Base-by-base conservation (phyloP, 1,284 basidiomycete species). In the Puccinia triticina region DNA sequence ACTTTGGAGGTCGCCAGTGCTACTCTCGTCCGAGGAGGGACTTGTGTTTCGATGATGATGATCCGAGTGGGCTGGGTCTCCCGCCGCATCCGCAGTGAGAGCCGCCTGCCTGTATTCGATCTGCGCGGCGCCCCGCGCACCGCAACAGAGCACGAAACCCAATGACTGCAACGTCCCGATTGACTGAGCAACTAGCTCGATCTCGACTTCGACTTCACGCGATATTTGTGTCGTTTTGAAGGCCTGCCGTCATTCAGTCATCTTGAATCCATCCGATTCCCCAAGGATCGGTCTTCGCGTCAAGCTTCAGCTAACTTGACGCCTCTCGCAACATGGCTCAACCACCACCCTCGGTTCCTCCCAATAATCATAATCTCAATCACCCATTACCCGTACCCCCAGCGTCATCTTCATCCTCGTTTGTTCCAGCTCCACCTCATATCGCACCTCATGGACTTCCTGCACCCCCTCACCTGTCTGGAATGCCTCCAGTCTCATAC, bases 321-420 rank as follows among this genome's bases (percentile, higher is more conserved):
- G 55, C 55, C 64, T 43, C 3, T 66, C 32, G 40, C 18, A 75
- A 57, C 37, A 75, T 75, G 73, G 55, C 73, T 2, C 73, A 75
- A 46, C 73, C 73, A n/a, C 73, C 73, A 46, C 34, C 53, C 23
- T 75, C 73, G 4, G 55, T 59, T 61, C 50, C 50, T 59, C 55
- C 53, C 55, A 75, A 59, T 59, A 53, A 75, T 46, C 46, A 69
- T 14, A 43, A 50, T 50, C 66, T 75, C 55, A 75, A 75, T 37
- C 73, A 75, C 46, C 73, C 50, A 59, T 75, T 75, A 53, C 55
- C 73, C 16, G 23, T 34, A 29, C 50, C 73, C 3, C 73, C 73
- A 8, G 64, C 57, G 12, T 53, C 78, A n/a, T 80, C 79, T 43
- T 74, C 79, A 66, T 74, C 79, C 29, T 72, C 66, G n/a, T 82